Evolutionary conservation across 2,329 filamentous ascomycete genomes (phyloP), one percentile per base, ranked within the genome.

Genomic region (Trichoderma cornu-damae): DNA sequence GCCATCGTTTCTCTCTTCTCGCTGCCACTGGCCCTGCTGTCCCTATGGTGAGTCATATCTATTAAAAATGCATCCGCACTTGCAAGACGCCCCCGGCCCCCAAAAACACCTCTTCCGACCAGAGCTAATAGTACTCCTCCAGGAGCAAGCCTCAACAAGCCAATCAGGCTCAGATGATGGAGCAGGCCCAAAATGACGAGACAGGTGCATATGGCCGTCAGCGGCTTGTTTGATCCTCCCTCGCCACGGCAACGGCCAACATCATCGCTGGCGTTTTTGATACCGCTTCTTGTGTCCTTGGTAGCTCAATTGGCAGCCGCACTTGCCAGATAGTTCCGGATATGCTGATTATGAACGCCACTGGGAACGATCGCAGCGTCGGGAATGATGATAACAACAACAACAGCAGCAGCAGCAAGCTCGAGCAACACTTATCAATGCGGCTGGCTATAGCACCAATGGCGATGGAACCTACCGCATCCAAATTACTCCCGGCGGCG

Each of bases 71-170:
- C n/a, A n/a, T n/a, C n/a, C n/a, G n/a, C n/a, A n/a, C n/a, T n/a
- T n/a, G n/a, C n/a, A n/a, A n/a, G n/a, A n/a, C n/a, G n/a, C n/a
- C n/a, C n/a, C n/a, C n/a, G n/a, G n/a, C n/a, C n/a, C n/a, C n/a
- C n/a, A n/a, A 32, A 34, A 5, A 40, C 22, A 18, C 24, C 49
- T 11, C 22, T n/a, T 11, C 30, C 26, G 11, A 43, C 0, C 20
- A 26, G 24, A 8, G 16, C 16, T 11, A 12, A 35, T 52, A 18
- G 42, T 14, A 4, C 12, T 0, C 7, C 4, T 42, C 40, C 2
- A 54, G 51, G 51, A 54, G n/a, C 51, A 54, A 44, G 30, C 38
- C 28, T 26, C 28, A 54, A 22, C 51, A 54, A n/a, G 40, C 38
- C 38, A 16, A 46, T 4, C 30, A 52, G 18, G 30, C 40, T 6